Conservation (phyloP, 192 early-diverging fungal species). For the Allomyces macrogynus region DNA sequence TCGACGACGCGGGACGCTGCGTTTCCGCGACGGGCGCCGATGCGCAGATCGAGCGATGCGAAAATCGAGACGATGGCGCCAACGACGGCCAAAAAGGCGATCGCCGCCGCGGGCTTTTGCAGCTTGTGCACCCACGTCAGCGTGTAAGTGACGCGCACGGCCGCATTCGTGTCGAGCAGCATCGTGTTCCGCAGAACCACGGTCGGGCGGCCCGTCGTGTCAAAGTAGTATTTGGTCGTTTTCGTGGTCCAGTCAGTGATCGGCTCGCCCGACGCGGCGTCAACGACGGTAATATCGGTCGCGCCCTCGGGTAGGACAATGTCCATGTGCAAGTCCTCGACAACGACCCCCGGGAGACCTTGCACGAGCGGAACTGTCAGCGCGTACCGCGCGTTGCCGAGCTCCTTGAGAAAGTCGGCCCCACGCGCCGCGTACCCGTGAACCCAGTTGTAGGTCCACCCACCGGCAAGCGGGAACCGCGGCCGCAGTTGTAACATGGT, state of each 20-base stretch:
- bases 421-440: conserved; percentile 74
- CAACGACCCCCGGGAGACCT: conserved; percentile 34
- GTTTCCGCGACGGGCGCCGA: too few relatives aligned
- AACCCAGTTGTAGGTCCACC: conserved; percentile 95
- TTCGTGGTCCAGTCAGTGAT: conserved; percentile 26
- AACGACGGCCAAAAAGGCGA: too few relatives aligned
- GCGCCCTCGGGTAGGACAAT: conserved; percentile 86
- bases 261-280: conserved; percentile 39
- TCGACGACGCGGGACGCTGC: too few relatives aligned
- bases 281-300: conserved; percentile 36
- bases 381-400: conserved; percentile 21
- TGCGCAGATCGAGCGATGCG: too few relatives aligned
- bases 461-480: conserved; percentile 83
- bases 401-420: conserved; percentile 29
- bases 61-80: too few relatives aligned
- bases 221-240: conserved; percentile 49
- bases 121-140: too few relatives aligned
- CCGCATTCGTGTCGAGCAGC: conserved; percentile 27
- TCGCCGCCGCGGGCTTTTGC: too few relatives aligned
- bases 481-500: conserved; percentile 54
- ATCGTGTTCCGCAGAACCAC: conserved; percentile 47
- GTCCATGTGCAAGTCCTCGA: conserved; percentile 42
- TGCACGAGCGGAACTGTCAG: conserved; percentile 54
- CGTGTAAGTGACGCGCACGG: too few relatives aligned
- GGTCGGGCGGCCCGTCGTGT: conserved; percentile 73